Conservation (phyloP, 805 yeast species). For the baker's yeast (Saccharomyces cerevisiae) region DNA sequence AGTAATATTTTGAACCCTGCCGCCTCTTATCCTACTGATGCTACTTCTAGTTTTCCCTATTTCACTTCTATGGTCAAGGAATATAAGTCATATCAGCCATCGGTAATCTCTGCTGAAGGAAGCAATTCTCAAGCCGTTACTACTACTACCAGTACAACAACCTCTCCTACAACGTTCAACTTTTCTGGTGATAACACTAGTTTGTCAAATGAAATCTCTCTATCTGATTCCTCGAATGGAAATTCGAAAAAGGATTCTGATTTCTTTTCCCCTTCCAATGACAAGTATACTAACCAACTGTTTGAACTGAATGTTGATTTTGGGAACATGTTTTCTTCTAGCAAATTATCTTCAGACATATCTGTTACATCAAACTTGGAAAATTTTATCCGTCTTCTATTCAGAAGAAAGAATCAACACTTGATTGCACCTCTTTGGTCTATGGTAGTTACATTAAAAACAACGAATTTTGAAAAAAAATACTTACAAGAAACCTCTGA, state of each 20-base stretch:
- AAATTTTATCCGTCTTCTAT: conserved; percentile 26
- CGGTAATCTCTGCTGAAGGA: conserved; percentile 15
- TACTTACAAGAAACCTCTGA: conserved; percentile 34
- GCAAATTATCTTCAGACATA: conserved; percentile 13
- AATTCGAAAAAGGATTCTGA: background rate
- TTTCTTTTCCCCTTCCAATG: background rate
- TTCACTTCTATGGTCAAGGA: conserved; percentile 18
- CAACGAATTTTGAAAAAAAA: conserved; percentile 40
- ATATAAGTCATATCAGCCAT: conserved; percentile 19
- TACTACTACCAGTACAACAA: conserved; percentile 14
- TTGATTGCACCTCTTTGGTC: conserved; percentile 47
- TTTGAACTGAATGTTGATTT: conserved; percentile 17
- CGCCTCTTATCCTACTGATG: background rate
- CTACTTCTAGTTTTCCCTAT: conserved; percentile 6
- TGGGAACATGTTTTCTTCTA: conserved; percentile 2
- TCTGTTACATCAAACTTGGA: conserved; percentile 24
- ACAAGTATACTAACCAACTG: conserved; percentile 17
- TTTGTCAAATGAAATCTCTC: background rate
- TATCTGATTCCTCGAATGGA: background rate
- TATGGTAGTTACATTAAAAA: conserved; percentile 41
- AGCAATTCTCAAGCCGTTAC: conserved; percentile 20
- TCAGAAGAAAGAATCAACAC: conserved; percentile 22
- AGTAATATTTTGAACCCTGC: background rate
- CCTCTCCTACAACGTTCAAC: background rate
- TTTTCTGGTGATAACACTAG: background rate